Conservation (phyloP, 2,329 filamentous ascomycete genomes). For the Calonectria pteridis region DNA sequence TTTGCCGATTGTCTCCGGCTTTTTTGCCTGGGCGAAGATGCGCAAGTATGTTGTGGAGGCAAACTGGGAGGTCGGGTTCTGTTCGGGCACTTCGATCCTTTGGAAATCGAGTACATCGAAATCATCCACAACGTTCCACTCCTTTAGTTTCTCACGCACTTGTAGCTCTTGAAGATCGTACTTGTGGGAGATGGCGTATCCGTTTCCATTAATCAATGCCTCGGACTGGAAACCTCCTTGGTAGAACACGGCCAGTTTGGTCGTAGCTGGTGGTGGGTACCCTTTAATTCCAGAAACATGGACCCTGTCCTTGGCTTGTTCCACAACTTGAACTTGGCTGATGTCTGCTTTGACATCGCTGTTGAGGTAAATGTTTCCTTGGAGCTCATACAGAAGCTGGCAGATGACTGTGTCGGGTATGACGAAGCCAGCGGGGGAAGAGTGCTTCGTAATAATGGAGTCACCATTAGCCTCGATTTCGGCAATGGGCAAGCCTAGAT, state of each 20-base stretch:
- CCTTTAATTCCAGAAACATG: constrained; percentile 56
- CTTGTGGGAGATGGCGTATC: not conserved
- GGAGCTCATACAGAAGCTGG: constrained; percentile 64
- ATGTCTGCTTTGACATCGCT: constrained; percentile 59
- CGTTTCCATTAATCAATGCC: constrained; percentile 1
- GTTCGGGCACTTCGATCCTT: not conserved
- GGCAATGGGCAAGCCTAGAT: not conserved
- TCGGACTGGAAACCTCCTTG: constrained; percentile 61
- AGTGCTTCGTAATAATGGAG: constrained; percentile 56
- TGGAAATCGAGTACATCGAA: not conserved
- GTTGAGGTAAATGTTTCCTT: constrained; percentile 62
- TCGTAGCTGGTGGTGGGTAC: constrained; percentile 60
- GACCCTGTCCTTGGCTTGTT: constrained; percentile 53
- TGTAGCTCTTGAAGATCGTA: not conserved
- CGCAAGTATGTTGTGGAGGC: not conserved
- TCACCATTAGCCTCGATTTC: constrained; percentile 2
- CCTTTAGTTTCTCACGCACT: not conserved
- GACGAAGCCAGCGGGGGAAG: constrained; percentile 55
- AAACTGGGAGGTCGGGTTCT: not conserved
- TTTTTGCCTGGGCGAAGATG: not conserved
- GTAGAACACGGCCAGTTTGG: constrained; percentile 65
- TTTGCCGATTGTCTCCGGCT: not conserved
- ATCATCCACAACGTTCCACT: not conserved
- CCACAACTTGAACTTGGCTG: constrained; percentile 51
- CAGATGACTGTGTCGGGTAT: constrained; percentile 53